Evolutionary conservation across 2,329 filamentous ascomycete genomes (phyloP), one percentile per base, ranked within the genome.

Genomic region (Fusarium solani-melongenae): DNA sequence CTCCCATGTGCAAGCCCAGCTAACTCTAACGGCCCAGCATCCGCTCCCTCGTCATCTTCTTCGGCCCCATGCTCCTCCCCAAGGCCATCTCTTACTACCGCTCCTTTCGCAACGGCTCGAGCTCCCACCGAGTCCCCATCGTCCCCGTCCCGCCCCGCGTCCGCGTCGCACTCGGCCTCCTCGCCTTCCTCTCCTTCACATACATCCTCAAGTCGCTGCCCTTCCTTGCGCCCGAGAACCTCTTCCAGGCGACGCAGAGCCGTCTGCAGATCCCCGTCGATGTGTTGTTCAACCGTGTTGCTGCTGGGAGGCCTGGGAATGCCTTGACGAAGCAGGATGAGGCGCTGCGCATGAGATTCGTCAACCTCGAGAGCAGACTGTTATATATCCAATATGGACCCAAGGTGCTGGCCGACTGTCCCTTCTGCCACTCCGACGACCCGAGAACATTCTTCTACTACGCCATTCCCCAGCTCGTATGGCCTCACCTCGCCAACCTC

Each of bases 331-430:
- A 83, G 0, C 68, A 81, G 14, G 95, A 98, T 83, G 86, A 89
- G 59, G 83, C 87, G 27, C 87, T 98, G 11, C 88, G 91, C 61
- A 83, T 85, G 29, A 92, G 92, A 76, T 91, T 98, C 79, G 88
- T 90, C 74, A 92, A 89, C 69, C 84, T 92, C 62, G 91, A 94
- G 74, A 92, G 92, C 56, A 89, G 94, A 62, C 88, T 96, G 67
- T 86, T 97, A 9, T 98, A 98, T 84, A 87, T 97, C 61, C 91
- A 93, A 67, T 97, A 91, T 82, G 96, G 96, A 3, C 94, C 95
- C 0, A 87, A 89, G 36, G 90, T 92, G 10, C 81, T 98, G 39
- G 86, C 91, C 24, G 86, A 90, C 67, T 98, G 95, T 81, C 88
- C 90, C n/a, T 98, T 97, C 84, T 98, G 95, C 88, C 87, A 85